phyloP scores from a whole-genome alignment of 371 early-diverging fungal species.

The Entomophthora muscae region DNA sequence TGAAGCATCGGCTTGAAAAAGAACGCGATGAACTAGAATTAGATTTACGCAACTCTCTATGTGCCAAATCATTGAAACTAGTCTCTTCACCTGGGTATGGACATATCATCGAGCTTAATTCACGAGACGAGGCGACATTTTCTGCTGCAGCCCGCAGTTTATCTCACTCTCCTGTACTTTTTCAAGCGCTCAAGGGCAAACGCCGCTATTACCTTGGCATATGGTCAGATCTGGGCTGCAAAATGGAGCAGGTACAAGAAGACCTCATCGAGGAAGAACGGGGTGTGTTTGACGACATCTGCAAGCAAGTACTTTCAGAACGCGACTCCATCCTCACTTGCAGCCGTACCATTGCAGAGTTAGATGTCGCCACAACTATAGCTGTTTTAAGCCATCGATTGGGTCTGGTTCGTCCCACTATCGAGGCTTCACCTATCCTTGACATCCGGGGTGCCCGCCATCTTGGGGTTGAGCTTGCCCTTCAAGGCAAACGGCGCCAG shows the following conservation, averaged over 20 bases:
- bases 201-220: slow-evolving; percentile 15
- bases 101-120: slow-evolving; percentile 30
- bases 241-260: background rate
- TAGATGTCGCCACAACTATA: slow-evolving; percentile 45
- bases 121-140: slow-evolving; percentile 15
- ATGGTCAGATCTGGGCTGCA: slow-evolving; percentile 5
- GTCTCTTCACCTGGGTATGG: slow-evolving; percentile 18
- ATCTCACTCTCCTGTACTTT: slow-evolving; percentile 14
- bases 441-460: slow-evolving; percentile 54
- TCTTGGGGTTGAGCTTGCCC: slow-evolving; percentile 66
- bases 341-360: slow-evolving; percentile 36
- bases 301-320: slow-evolving; percentile 20
- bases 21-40: background rate
- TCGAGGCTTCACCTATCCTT: background rate
- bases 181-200: slow-evolving; percentile 17
- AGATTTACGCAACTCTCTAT: slow-evolving; percentile 1
- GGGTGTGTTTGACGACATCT: background rate
- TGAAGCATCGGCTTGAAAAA: background rate
- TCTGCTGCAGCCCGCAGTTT: background rate
- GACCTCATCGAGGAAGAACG: background rate
- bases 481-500: slow-evolving; percentile 30
- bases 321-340: slow-evolving; percentile 25
- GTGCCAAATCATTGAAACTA: slow-evolving; percentile 15
- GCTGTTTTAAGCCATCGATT: slow-evolving; percentile 13
- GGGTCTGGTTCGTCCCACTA: background rate